These are phyloP conservation scores for Fusarium mundagurra DNA, from an alignment of 2,329 filamentous ascomycete species.

Conservation along the genomic window DNA sequence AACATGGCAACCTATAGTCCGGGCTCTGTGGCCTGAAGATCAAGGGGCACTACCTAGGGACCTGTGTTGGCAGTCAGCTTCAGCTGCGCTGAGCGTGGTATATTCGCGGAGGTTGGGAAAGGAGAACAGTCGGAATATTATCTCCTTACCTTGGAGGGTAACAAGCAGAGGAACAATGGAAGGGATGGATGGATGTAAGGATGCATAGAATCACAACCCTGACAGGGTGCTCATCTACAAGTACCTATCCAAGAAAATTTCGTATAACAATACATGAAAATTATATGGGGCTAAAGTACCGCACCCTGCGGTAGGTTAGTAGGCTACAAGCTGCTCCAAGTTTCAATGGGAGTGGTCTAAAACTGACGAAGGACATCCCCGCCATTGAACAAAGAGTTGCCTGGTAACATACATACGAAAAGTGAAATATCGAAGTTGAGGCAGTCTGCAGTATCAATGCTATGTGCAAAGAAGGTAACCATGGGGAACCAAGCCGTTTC, in stretches of 20 bases:
- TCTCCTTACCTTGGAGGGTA: slow-evolving; percentile 9
- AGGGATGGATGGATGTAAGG: slow-evolving; percentile 17
- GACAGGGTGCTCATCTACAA: slow-evolving; percentile 41
- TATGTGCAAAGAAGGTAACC: slow-evolving; percentile 2
- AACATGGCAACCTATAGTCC: slow-evolving; percentile 14
- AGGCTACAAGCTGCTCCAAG: slow-evolving; percentile 30
- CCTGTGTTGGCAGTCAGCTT: neutral
- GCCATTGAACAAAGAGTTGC: slow-evolving; percentile 20
- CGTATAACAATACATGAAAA: slow-evolving; percentile 49
- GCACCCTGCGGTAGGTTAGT: slow-evolving; percentile 34
- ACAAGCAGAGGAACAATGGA: slow-evolving; percentile 14
- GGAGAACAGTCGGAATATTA: slow-evolving; percentile 18
- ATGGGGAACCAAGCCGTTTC: slow-evolving; percentile 11
- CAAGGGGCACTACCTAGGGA: neutral
- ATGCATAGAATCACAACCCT: slow-evolving; percentile 15
- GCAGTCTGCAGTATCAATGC: neutral
- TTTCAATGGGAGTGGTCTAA: slow-evolving; percentile 38
- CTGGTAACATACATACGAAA: neutral
- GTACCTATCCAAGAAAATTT: slow-evolving; percentile 49
- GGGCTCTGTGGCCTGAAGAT: slow-evolving; percentile 1
- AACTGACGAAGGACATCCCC: slow-evolving; percentile 32
- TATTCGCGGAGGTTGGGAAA: slow-evolving; percentile 5
- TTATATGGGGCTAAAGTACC: slow-evolving; percentile 50
- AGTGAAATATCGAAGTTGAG: neutral
- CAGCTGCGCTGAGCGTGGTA: neutral